A percentile compares a stretch with the other conserved stretches of the same genome.
phyloP scores from a whole-genome alignment of 768 basidiomycete genomes.

The Daedalea quercina region DNA sequence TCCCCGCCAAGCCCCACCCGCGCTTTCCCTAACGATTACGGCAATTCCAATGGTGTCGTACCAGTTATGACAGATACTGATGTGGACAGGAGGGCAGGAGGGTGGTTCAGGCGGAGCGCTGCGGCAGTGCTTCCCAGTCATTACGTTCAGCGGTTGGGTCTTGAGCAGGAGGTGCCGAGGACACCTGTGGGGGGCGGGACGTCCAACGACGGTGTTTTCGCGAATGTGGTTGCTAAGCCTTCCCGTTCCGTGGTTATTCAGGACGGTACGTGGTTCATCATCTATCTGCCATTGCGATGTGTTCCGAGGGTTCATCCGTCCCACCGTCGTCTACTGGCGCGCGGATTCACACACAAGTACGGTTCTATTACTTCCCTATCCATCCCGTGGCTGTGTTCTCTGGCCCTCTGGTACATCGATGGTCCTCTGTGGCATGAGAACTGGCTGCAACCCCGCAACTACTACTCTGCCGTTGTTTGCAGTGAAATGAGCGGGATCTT shows the following conservation, averaged over 20 bases:
- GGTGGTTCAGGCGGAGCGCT: slow-evolving; percentile 54
- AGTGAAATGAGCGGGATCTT: too few species aligned
- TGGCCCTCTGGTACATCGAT: too few species aligned
- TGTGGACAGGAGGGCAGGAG: slow-evolving; percentile 22
- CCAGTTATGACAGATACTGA: slow-evolving; percentile 39
- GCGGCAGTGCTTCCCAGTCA: slow-evolving; percentile 49
- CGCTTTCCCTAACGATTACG: slow-evolving; percentile 64
- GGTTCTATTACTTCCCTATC: too few species aligned
- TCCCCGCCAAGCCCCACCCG: slow-evolving; percentile 61
- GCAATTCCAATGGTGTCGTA: slow-evolving; percentile 70
- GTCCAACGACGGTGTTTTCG: slow-evolving; percentile 89
- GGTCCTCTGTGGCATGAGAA: too few species aligned
- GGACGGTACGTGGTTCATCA: slow-evolving; percentile 44
- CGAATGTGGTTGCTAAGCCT: slow-evolving; percentile 90
- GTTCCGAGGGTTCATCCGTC: background rate
- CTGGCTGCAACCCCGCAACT: too few species aligned
- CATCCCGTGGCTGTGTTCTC: too few species aligned
- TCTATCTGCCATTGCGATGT: background rate
- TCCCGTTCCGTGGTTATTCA: slow-evolving; percentile 49
- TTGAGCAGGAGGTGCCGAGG: slow-evolving; percentile 30
- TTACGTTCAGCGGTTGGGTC: slow-evolving; percentile 39
- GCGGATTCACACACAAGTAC: background rate
- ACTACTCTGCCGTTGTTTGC: too few species aligned
- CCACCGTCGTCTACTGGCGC: too few species aligned
- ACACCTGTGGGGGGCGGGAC: slow-evolving; percentile 58